Base-by-base conservation (phyloP, 1,284 basidiomycete species). In the Sanghuangporus sanghuang region DNA sequence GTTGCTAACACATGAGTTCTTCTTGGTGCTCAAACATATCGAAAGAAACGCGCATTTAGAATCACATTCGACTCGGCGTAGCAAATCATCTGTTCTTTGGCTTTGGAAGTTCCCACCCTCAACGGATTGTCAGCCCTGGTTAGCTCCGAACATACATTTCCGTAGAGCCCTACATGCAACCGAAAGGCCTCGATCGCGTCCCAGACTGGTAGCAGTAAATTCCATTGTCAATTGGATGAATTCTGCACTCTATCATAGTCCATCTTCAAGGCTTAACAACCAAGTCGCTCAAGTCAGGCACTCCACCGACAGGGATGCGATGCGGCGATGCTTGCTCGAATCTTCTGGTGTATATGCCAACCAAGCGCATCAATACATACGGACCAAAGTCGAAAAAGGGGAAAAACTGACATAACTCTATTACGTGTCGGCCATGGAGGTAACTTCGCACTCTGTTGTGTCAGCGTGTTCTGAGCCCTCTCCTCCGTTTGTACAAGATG, bases 381-480 rank as follows among this genome's bases (percentile, higher is more conserved):
- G 57, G n/a, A 9, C 8, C 54, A 59, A 52, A 52, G 21, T 14
- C 9, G 58, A 16, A n/a, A 56, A 40, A 57, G 32, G 12, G 57
- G 61, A 42, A 56, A 44, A 49, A 81, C 88, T 76, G 69, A 92
- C 90, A 88, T 84, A 63, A 87, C 85, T 71, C 83, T 87, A 67
- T 85, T 80, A 71, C 81, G 85, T 50, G 87, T 81, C 71, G 85
- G 82, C 27, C 87, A 78, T 3, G 71, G 73, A 1, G 87, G 81
- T 55, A 73, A 76, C 69, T 79, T 76, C 27, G 87, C 86, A 66
- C 77, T 77, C 53, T 75, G 75, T 27, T 85, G 72, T 46, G 86
- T 69, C 40, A 81, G 68, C 50, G 69, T 76, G 4, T 79, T 74
- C 54, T 83, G 77, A 35, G 83, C 78, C 36, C 71, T 72, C 49